phyloP scores from a whole-genome alignment of 305 asterid genomes.

The Withania somnifera region DNA sequence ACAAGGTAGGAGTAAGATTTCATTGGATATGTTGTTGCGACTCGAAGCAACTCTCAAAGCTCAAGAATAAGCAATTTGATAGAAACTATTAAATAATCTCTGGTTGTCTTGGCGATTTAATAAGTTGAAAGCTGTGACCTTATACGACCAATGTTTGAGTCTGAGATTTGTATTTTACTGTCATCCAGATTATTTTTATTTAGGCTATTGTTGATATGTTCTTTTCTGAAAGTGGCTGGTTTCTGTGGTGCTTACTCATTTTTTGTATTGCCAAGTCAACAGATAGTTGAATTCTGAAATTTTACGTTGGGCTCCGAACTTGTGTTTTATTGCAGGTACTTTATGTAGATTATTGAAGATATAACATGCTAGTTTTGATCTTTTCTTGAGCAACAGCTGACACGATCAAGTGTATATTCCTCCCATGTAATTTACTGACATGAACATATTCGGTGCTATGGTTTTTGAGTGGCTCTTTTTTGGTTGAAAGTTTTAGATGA shows the following conservation, averaged over 20 bases:
- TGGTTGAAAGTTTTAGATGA: background rate
- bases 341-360: conserved; percentile 3
- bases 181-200: background rate
- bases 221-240: background rate
- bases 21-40: no score
- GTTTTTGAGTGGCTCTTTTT: background rate
- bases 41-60: background rate
- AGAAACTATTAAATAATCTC: background rate
- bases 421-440: background rate
- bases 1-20: no score
- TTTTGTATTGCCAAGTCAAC: background rate
- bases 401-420: background rate
- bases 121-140: background rate
- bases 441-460: background rate
- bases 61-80: background rate
- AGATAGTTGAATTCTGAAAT: background rate
- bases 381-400: background rate
- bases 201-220: background rate
- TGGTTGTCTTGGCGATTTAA: background rate
- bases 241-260: background rate
- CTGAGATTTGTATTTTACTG: background rate
- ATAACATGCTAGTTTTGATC: background rate
- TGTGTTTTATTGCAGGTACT: conserved; percentile 1
- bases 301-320: background rate
- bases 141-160: background rate